A percentile compares a stretch with the other conserved stretches of the same genome.
Conservation (phyloP, 1,284 basidiomycete species). For the Gomphus bonarii region DNA sequence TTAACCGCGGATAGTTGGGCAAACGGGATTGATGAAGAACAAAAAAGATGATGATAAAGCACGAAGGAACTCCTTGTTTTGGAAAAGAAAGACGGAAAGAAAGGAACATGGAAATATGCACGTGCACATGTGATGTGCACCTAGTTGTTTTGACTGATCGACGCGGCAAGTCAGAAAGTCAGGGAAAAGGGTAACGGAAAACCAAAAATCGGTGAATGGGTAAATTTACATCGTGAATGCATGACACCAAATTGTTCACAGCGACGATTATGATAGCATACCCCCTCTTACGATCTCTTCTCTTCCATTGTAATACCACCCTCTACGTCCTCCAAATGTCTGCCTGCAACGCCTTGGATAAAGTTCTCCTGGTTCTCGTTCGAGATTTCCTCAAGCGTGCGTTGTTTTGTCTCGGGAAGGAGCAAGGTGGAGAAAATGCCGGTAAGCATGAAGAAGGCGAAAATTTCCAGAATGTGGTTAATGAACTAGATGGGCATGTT, state of each 20-base stretch:
- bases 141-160: no score
- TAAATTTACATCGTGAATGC: background rate
- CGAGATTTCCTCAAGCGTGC: constrained; percentile 60
- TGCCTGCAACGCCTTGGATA: constrained; percentile 23
- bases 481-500: background rate
- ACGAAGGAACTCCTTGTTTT: no score
- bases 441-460: constrained; percentile 73
- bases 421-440: constrained; percentile 71
- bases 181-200: background rate
- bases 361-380: constrained; percentile 62
- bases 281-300: background rate
- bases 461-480: constrained; percentile 40
- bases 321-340: background rate
- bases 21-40: no score
- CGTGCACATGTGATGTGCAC: no score
- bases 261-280: background rate
- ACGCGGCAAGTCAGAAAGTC: no score
- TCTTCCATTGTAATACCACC: background rate
- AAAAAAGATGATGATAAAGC: no score
- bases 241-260: background rate
- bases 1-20: no score
- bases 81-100: no score
- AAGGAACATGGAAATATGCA: no score
- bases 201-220: background rate
- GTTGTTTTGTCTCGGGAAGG: constrained; percentile 65